phyloP scores from a whole-genome alignment of 2,329 filamentous ascomycete species.

The Emergomyces pasteurianus region DNA sequence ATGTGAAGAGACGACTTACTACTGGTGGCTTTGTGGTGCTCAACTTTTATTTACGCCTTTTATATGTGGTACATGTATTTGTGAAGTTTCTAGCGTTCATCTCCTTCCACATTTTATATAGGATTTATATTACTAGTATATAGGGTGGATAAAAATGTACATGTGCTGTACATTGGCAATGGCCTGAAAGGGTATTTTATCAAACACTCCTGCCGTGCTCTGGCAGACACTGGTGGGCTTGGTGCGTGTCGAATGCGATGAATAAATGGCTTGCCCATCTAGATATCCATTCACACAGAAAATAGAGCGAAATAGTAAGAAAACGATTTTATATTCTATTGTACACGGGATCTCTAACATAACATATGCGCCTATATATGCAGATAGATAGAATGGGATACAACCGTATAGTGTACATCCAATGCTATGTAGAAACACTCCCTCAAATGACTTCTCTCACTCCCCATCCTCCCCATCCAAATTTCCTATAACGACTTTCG shows the following conservation, averaged over 20 bases:
- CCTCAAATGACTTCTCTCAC: neutral
- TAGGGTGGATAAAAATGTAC: neutral
- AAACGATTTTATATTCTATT: slow-evolving; percentile 5
- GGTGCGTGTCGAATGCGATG: neutral
- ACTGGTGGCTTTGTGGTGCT: neutral
- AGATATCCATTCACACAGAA: neutral
- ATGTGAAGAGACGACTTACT: neutral
- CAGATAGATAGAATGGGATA: neutral
- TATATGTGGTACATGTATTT: neutral
- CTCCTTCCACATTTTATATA: too few species aligned
- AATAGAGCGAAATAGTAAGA: neutral
- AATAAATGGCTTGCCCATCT: neutral
- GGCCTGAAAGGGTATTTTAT: too few species aligned
- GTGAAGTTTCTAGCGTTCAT: too few species aligned
- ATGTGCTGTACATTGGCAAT: neutral
- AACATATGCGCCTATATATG: neutral
- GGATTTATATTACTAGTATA: neutral
- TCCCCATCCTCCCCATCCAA: slow-evolving; percentile 22
- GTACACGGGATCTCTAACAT: neutral
- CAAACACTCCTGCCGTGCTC: neutral
- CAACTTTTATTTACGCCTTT: neutral
- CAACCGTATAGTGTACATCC: neutral
- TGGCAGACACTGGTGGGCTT: neutral
- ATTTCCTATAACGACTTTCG: slow-evolving; percentile 31
- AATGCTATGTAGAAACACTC: neutral